Percentiles rank a stretch among this genome's conserved stretches.
Conservation (phyloP, 2,329 filamentous ascomycete species). For the Cercospora sesami region DNA sequence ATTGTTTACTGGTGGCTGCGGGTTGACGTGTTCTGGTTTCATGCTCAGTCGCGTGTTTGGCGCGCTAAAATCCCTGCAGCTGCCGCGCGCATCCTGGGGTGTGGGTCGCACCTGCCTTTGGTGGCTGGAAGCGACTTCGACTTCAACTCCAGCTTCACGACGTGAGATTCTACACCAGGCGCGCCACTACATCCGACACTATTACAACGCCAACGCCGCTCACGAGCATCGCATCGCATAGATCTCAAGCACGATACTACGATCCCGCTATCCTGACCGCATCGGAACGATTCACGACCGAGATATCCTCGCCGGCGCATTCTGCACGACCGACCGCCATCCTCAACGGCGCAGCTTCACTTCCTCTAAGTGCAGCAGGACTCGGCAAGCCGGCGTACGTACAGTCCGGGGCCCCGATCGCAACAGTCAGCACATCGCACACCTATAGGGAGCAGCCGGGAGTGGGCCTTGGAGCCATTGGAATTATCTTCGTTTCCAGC, state of each 20-base stretch:
- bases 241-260: neutral
- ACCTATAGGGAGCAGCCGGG: slow-evolving; percentile 8
- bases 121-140: neutral
- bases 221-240: slow-evolving; percentile 11
- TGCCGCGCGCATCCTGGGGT: neutral
- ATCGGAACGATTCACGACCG: neutral
- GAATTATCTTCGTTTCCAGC: neutral
- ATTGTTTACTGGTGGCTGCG: neutral
- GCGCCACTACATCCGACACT: slow-evolving; percentile 5
- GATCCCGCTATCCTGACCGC: neutral
- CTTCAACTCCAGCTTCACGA: slow-evolving; percentile 15
- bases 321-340: neutral
- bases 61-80: slow-evolving; percentile 3
- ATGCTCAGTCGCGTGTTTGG: neutral
- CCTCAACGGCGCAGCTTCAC: slow-evolving; percentile 1
- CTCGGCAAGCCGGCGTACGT: neutral
- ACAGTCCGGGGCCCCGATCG: neutral
- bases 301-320: slow-evolving; percentile 13
- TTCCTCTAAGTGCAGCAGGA: neutral
- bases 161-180: neutral
- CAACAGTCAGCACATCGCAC: neutral
- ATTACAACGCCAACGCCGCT: slow-evolving; percentile 1
- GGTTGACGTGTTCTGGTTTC: slow-evolving; percentile 16
- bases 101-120: neutral
- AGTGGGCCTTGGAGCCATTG: slow-evolving; percentile 1